Evolutionary conservation across 176 grass and related monocot species (phyloP).

Genomic region (Rhipidocladum racemiflorum): DNA sequence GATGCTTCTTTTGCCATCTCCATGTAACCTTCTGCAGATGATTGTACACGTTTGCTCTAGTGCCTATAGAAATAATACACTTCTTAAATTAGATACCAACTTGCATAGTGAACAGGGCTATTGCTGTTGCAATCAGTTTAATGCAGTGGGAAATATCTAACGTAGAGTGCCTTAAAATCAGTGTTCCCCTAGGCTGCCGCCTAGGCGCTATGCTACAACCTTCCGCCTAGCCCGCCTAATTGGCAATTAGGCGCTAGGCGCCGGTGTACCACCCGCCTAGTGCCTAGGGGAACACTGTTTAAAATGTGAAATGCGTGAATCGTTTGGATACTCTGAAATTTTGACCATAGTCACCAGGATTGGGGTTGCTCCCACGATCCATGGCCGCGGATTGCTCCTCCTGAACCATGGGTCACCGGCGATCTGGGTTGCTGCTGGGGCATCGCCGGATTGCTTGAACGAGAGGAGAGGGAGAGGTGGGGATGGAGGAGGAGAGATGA

Average conservation of each 20-base stretch:
- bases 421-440: neutral
- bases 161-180: slow-evolving; percentile 21
- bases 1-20: slow-evolving; percentile 19
- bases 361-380: neutral
- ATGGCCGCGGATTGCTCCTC: neutral
- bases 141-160: slow-evolving; percentile 16
- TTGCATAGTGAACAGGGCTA: slow-evolving; percentile 7
- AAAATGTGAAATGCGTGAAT: neutral
- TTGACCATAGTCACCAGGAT: neutral
- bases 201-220: no score
- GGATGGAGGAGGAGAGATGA: neutral
- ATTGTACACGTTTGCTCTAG: slow-evolving; percentile 21
- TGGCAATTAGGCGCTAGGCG: no score
- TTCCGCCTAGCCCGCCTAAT: no score
- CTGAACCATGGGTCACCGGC: accelerated
- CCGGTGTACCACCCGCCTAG: no score
- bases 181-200: no score
- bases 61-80: neutral
- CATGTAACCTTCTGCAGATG: slow-evolving; percentile 13
- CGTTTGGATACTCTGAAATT: neutral
- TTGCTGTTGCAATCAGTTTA: slow-evolving; percentile 10
- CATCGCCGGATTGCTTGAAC: accelerated
- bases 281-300: no score
- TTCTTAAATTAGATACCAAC: neutral
- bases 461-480: neutral